Evolutionary conservation across 805 yeast species (phyloP), one percentile per base, ranked within the genome.

Genomic region (Jamesozyma piceae): DNA sequence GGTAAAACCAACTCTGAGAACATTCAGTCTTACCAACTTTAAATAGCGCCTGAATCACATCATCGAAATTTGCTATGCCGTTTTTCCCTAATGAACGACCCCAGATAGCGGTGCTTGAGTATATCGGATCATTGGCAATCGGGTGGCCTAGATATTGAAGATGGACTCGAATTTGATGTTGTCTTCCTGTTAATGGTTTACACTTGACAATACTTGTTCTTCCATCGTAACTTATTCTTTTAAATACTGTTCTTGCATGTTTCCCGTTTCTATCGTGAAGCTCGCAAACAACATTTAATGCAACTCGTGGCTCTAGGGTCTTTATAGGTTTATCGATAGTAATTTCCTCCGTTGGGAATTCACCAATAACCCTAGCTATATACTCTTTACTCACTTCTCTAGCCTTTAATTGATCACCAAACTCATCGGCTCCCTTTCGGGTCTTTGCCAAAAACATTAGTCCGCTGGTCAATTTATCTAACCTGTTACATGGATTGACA

Each of bases 161-260:
- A 65, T 90, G 98, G 1, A 90, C 95, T 45, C 98, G 68, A 40
- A 90, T 88, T 60, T 90, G 98, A 60, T 90, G 98, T 0, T 97
- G 86, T 54, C 98, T 71, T 0, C 98, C 98, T 0, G 97, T 89
- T 15, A 73, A 65, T 1, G 98, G 98, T 50, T 68, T 73, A 63
- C 97, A 89, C 47, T 76, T 69, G 3, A 90, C 95, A 26, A 90
- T 70, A 77, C 60, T 60, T 21, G 51, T 67, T 53, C 70, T 55
- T 1, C 82, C 74, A 61, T 89, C 86, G 55, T 72, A 84, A 10
- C 83, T 72, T 0, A 83, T 64, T 39, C 84, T 69, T 45, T 60
- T 66, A 63, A 89, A 90, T 8, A 67, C 60, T 0, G 97, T 92
- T 39, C 63, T 73, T 9, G 97, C 88, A n/a, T 76, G 78, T 53